phyloP scores from a whole-genome alignment of 2,329 filamentous ascomycete genomes.

The Talaromyces verruculosus region DNA sequence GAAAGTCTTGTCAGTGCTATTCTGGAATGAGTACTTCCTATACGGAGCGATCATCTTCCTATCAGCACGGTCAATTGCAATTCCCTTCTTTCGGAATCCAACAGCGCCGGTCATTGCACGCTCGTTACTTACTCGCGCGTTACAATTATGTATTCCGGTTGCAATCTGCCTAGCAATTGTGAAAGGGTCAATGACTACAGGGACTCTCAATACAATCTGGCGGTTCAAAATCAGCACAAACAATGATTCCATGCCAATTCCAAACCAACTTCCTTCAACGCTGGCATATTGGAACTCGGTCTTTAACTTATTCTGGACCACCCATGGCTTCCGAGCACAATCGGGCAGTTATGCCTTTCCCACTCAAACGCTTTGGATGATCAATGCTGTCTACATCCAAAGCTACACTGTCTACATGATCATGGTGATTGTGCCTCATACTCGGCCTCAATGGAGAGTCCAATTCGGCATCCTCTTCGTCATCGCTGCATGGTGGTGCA shows the following conservation, averaged over 20 bases:
- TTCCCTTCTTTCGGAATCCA: constrained; percentile 44
- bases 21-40: constrained; percentile 50
- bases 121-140: constrained; percentile 43
- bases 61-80: constrained; percentile 44
- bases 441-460: constrained; percentile 33
- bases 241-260: constrained; percentile 42
- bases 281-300: constrained; percentile 49
- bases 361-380: constrained; percentile 48
- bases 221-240: constrained; percentile 8
- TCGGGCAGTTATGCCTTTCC: constrained; percentile 47
- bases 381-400: constrained; percentile 49
- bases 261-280: constrained; percentile 38
- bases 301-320: constrained; percentile 51
- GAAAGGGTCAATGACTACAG: constrained; percentile 26
- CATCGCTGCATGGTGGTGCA: constrained; percentile 46
- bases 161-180: constrained; percentile 44
- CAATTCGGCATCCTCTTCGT: constrained; percentile 43
- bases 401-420: constrained; percentile 52
- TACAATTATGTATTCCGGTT: constrained; percentile 46
- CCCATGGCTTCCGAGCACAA: constrained; percentile 39
- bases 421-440: constrained; percentile 50
- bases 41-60: constrained; percentile 50
- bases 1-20: constrained; percentile 47
- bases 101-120: constrained; percentile 38
- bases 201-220: constrained; percentile 35